Conservation (phyloP, 805 yeast species). For the Ogataea saltuana region DNA sequence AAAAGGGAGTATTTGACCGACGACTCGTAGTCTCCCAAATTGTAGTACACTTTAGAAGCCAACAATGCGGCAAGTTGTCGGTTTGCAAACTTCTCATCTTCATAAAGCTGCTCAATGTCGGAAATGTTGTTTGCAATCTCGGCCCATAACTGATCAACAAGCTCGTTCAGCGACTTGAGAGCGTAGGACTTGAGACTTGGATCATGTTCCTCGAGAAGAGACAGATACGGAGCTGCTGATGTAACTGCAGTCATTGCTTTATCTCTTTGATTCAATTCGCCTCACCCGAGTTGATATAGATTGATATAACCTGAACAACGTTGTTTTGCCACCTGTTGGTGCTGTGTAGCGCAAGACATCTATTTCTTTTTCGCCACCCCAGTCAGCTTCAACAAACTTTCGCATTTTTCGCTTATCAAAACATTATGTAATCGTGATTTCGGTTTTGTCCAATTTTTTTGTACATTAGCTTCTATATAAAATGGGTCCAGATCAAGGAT, state of each 20-base stretch:
- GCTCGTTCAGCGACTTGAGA: conserved; percentile 70
- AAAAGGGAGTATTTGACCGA: conserved; percentile 86
- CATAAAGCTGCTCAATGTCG: conserved; percentile 88
- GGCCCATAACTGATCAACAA: conserved; percentile 94
- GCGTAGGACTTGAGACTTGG: conserved; percentile 78
- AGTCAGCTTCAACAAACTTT: not conserved
- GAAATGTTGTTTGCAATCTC: conserved; percentile 90
- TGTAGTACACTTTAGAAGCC: conserved; percentile 86
- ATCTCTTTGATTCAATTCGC: not conserved
- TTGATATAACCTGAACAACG: not conserved
- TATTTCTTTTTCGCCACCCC: conserved; percentile 17
- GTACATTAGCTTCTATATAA: not conserved
- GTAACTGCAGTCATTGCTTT: conserved; percentile 41
- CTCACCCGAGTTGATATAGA: not conserved
- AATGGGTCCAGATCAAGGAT: not conserved
- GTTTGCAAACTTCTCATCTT: conserved; percentile 69
- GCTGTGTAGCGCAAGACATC: too few relatives aligned
- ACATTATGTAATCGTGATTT: not conserved
- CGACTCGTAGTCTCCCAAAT: conserved; percentile 89
- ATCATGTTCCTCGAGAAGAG: conserved; percentile 84
- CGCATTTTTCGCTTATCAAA: too few relatives aligned
- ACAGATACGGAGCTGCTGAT: conserved; percentile 89
- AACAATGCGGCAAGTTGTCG: conserved; percentile 86
- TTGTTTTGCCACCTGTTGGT: conserved; percentile 10
- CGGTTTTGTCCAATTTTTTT: not conserved